Evolutionary conservation across 164 flowering plant species (phyloP).

Genomic region (Platanus orientalis): DNA sequence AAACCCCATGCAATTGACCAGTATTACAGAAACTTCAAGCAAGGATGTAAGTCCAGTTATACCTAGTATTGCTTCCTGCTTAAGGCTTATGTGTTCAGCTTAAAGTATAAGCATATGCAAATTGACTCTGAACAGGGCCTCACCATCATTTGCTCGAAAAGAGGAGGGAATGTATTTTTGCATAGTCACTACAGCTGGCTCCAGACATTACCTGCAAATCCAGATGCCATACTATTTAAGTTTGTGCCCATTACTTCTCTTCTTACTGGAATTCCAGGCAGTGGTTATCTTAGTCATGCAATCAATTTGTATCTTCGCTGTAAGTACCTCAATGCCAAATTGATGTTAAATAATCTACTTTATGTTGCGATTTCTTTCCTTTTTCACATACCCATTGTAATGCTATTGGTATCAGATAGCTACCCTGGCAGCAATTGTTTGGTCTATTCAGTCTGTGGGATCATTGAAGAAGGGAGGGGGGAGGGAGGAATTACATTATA

Average conservation of each 20-base stretch:
- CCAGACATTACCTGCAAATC: constrained; percentile 64
- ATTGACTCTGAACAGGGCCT: constrained; percentile 50
- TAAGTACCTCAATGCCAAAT: constrained; percentile 36
- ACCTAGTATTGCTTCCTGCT: neutral
- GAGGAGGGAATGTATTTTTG: constrained; percentile 67
- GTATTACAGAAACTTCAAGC: constrained; percentile 70
- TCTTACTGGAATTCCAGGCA: constrained; percentile 78
- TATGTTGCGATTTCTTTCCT: neutral
- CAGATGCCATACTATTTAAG: constrained; percentile 72
- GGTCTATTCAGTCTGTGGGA: neutral
- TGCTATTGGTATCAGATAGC: neutral
- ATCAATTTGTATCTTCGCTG: constrained; percentile 85
- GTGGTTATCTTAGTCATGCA: constrained; percentile 94
- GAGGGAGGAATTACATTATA: no score
- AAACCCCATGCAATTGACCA: constrained; percentile 59
- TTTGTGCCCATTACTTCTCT: constrained; percentile 91
- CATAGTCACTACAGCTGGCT: constrained; percentile 73
- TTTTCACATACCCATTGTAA: neutral
- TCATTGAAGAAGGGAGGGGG: no score
- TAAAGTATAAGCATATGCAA: constrained; percentile 6
- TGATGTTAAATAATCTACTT: neutral
- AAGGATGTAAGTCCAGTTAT: constrained; percentile 65
- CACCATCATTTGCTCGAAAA: constrained; percentile 67
- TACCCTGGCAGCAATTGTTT: neutral
- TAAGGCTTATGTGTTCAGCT: constrained; percentile 1